phyloP scores from a whole-genome alignment of 106 monocot species.

The Ottelia alismoides region DNA sequence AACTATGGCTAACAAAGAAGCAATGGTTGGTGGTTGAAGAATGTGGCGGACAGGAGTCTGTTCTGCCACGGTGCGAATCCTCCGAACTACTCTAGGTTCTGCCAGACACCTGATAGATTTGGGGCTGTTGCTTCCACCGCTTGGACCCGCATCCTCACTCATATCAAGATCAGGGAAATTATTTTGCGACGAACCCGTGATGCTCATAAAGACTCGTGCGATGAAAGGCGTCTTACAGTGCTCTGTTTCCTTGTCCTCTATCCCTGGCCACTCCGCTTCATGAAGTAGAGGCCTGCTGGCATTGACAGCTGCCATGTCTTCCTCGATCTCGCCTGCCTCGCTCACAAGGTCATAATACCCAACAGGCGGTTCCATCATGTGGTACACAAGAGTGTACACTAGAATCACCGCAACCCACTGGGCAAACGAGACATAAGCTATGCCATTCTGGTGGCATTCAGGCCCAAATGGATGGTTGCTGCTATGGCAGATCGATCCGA shows the following conservation, averaged over 20 bases:
- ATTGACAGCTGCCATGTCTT: constrained; percentile 1
- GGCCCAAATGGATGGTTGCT: constrained; percentile 51
- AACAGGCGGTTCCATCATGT: too few relatives aligned
- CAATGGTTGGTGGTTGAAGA: constrained; percentile 70
- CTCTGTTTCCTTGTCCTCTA: constrained; percentile 8
- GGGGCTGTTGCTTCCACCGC: neutral
- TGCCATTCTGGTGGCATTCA: constrained; percentile 35
- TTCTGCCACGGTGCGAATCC: constrained; percentile 60
- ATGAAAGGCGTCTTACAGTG: too few relatives aligned
- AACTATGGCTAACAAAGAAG: constrained; percentile 51
- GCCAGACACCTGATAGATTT: constrained; percentile 56
- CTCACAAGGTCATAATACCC: too few relatives aligned
- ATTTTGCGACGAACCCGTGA: neutral
- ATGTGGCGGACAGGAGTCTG: constrained; percentile 60
- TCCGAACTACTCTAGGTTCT: constrained; percentile 52
- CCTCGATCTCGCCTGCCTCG: too few relatives aligned
- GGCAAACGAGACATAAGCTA: constrained; percentile 77
- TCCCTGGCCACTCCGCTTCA: too few relatives aligned
- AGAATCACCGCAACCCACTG: constrained; percentile 89
- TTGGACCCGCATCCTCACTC: constrained; percentile 10
- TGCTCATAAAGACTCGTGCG: constrained; percentile 9
- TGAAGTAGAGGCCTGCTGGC: too few relatives aligned
- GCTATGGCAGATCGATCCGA: constrained; percentile 68
- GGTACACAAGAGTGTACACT: too few relatives aligned
- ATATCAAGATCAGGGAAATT: neutral